A percentile compares a stretch with the other conserved stretches of the same genome.
Evolutionary conservation across 495 filamentous ascomycete genomes (phyloP).

Genomic region (Trichoderma erinaceum): DNA sequence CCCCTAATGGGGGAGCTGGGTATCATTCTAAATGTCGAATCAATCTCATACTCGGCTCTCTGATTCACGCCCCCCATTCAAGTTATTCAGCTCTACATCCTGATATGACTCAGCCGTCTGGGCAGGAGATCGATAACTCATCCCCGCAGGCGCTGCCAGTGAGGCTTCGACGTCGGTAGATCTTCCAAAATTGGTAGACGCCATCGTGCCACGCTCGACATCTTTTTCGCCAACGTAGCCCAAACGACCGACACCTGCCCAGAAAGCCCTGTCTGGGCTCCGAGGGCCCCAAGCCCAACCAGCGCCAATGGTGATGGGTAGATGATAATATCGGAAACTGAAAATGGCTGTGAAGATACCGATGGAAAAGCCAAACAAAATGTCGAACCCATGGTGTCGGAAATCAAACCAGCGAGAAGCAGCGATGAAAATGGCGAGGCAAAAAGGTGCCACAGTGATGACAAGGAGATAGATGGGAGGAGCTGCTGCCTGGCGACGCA

Average conservation of each 20-base stretch:
- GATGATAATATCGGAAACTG: constrained; percentile 53
- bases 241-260: constrained; percentile 55
- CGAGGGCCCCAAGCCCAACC: constrained; percentile 53
- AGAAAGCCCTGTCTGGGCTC: constrained; percentile 49
- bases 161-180: background rate
- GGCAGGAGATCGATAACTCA: background rate
- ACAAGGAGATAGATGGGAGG: constrained; percentile 63
- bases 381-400: constrained; percentile 84
- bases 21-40: background rate
- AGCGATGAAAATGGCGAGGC: constrained; percentile 49
- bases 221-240: constrained; percentile 35
- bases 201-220: background rate
- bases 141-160: background rate
- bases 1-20: background rate
- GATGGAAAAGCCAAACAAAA: constrained; percentile 68
- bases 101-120: background rate
- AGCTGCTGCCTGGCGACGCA: constrained; percentile 60
- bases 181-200: background rate
- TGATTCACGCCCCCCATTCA: background rate
- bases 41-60: background rate
- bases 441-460: constrained; percentile 57
- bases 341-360: constrained; percentile 46
- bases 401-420: constrained; percentile 70
- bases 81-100: background rate
- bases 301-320: constrained; percentile 56